Conservation (phyloP, 2,329 filamentous ascomycete genomes). For the Trichothecium roseum region DNA sequence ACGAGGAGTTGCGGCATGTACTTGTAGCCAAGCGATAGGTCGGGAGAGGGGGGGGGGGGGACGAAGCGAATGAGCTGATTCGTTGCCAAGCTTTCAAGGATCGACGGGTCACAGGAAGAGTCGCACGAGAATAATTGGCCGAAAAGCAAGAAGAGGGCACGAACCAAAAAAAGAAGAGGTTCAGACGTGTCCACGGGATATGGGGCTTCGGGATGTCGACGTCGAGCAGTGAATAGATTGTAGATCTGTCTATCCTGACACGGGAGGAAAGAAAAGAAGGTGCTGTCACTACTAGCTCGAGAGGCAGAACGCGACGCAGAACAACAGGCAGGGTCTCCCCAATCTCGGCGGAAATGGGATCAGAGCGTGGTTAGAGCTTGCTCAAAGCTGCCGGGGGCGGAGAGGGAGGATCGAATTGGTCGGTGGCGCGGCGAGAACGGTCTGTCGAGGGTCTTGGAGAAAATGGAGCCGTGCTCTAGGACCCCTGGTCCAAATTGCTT, state of each 20-base stretch:
- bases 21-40: neutral
- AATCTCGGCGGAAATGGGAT: neutral
- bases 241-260: neutral
- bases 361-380: slow-evolving; percentile 1
- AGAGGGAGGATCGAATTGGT: neutral
- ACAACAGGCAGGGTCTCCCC: neutral
- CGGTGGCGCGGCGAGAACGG: slow-evolving; percentile 2
- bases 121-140: neutral
- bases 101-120: neutral
- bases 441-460: slow-evolving; percentile 1
- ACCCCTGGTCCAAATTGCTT: slow-evolving; percentile 1
- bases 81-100: neutral
- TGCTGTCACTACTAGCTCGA: neutral
- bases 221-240: too few relatives aligned
- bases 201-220: too few relatives aligned
- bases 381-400: neutral
- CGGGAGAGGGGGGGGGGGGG: neutral
- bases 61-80: neutral
- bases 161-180: too few relatives aligned
- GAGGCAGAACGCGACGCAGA: slow-evolving; percentile 1
- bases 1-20: too few relatives aligned
- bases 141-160: too few relatives aligned
- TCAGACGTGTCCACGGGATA: too few relatives aligned
- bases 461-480: neutral
- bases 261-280: neutral